A percentile compares a stretch with the other conserved stretches of the same genome.
These are phyloP conservation scores for Kodamaea sp. DNA, from an alignment of 1,139 yeast genomes.

Conservation along the genomic window DNA sequence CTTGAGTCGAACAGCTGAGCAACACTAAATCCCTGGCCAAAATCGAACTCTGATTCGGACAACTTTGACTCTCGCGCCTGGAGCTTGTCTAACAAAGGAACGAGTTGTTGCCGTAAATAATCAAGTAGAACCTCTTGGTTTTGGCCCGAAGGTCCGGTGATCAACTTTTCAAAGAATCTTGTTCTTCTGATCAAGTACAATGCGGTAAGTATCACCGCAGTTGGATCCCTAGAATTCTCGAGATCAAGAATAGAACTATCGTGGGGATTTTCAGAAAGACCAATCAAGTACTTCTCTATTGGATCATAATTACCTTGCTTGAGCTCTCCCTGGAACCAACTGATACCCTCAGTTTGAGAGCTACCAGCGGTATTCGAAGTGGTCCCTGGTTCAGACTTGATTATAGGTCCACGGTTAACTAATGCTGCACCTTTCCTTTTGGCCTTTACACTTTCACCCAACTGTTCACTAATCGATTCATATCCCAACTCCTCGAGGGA, in stretches of 20 bases:
- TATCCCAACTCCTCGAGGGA: slow-evolving; percentile 36
- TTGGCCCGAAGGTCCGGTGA: slow-evolving; percentile 1
- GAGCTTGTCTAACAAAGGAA: slow-evolving; percentile 32
- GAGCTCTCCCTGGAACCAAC: slow-evolving; percentile 27
- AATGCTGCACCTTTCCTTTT: slow-evolving; percentile 7
- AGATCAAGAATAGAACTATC: slow-evolving; percentile 1
- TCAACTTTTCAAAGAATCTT: slow-evolving; percentile 22
- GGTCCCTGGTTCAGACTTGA: slow-evolving; percentile 1
- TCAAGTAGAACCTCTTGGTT: slow-evolving; percentile 15
- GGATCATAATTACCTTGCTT: slow-evolving; percentile 24
- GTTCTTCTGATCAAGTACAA: slow-evolving; percentile 31
- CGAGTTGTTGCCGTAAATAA: slow-evolving; percentile 27
- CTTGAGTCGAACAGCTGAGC: slow-evolving; percentile 10
- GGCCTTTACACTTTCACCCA: slow-evolving; percentile 14
- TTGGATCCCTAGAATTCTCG: slow-evolving; percentile 10
- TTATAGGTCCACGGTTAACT: too few species aligned
- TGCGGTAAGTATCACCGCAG: slow-evolving; percentile 18
- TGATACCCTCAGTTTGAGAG: slow-evolving; percentile 12
- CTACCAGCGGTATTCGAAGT: neutral
- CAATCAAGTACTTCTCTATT: slow-evolving; percentile 12
- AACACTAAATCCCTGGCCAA: slow-evolving; percentile 10
- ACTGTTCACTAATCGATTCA: slow-evolving; percentile 15
- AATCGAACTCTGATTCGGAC: slow-evolving; percentile 13
- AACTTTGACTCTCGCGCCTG: slow-evolving; percentile 5
- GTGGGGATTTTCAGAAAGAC: neutral